These are phyloP conservation scores for Cadophora sp. DNA, from an alignment of 2,329 filamentous ascomycete species.

Conservation along the genomic window DNA sequence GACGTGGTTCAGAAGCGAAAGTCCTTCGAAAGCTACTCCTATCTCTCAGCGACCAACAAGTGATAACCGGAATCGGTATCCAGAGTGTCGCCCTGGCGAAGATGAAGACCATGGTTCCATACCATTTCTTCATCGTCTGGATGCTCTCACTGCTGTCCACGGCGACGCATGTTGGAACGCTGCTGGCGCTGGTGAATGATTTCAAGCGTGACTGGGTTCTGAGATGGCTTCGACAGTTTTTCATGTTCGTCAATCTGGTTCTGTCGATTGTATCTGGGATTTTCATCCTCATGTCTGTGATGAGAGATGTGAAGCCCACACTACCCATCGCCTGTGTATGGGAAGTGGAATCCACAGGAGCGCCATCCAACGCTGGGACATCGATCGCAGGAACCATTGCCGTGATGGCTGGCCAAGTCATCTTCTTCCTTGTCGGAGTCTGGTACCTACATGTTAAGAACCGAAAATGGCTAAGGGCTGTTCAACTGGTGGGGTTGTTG, in stretches of 20 bases:
- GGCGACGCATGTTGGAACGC: slow-evolving; percentile 68
- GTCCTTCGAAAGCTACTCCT: slow-evolving; percentile 69
- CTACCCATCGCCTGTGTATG: slow-evolving; percentile 69
- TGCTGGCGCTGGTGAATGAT: slow-evolving; percentile 70
- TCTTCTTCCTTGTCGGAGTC: slow-evolving; percentile 65
- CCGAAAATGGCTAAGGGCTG: slow-evolving; percentile 59
- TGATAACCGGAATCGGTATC: slow-evolving; percentile 73
- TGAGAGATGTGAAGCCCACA: slow-evolving; percentile 72
- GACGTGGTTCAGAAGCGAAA: slow-evolving; percentile 53
- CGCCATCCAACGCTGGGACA: slow-evolving; percentile 51
- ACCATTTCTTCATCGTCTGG: slow-evolving; percentile 77
- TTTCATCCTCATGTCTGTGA: slow-evolving; percentile 95
- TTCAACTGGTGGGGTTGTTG: slow-evolving; percentile 50
- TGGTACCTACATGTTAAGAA: slow-evolving; percentile 68
- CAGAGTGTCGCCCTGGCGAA: slow-evolving; percentile 68
- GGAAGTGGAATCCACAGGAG: slow-evolving; percentile 50
- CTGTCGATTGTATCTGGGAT: slow-evolving; percentile 80
- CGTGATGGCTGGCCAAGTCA: slow-evolving; percentile 63
- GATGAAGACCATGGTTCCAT: slow-evolving; percentile 63
- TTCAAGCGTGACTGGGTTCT: slow-evolving; percentile 72
- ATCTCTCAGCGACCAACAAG: slow-evolving; percentile 72
- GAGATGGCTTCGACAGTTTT: slow-evolving; percentile 67
- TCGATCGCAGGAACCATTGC: slow-evolving; percentile 66
- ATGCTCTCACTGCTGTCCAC: slow-evolving; percentile 69
- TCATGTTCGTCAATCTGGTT: slow-evolving; percentile 70